Evolutionary conservation across 2,329 filamentous ascomycete species (phyloP), one percentile per base, ranked within the genome.

Genomic region (Neodidymelliopsis sp.): DNA sequence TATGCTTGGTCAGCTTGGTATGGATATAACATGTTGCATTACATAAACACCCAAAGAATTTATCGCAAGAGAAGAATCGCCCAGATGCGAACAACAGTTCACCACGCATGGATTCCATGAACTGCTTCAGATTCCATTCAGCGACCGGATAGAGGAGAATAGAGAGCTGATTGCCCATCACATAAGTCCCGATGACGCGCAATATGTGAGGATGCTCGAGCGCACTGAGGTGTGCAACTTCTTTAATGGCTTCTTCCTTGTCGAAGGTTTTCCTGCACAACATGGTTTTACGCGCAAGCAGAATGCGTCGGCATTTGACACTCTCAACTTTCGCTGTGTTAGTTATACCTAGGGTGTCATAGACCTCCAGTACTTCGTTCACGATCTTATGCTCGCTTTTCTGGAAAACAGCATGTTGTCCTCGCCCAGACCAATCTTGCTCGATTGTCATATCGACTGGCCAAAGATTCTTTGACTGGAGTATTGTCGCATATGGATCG

Each of bases 131-230:
- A 18, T 58, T 57, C 16, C 42, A 59, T 13, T 57, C 38, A 6
- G 61, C 50, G 4, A 36, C 57, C 2, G 61, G 63, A 28, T 66
- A 63, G 1, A 60, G 13, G 2, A 66, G 40, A 12, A 66, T 65
- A 2, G 57, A 31, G 1, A 65, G 40, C 11, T 62, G 16, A 6
- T 46, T 54, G n/a, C n/a, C n/a, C n/a, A n/a, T n/a, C n/a, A n/a
- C n/a, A n/a, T n/a, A n/a, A n/a, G n/a, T n/a, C n/a, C 59, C 59
- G 7, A 60, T 43, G 1, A 65, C 27, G 3, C 50, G 56, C 2
- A 66, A 40, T 9, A 66, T 49, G 25, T 66, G 63, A 8, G 44
- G 19, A 38, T 63, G 58, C 11, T 43, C 24, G 1, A 63, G 37
- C 5, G 43, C 43, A 5, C 53, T 35, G 2, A 66, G 31, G 29